Percentiles rank a stretch among this genome's conserved stretches.
These are phyloP conservation scores for Candida suzukii DNA, from an alignment of 805 yeast species.

Conservation along the genomic window DNA sequence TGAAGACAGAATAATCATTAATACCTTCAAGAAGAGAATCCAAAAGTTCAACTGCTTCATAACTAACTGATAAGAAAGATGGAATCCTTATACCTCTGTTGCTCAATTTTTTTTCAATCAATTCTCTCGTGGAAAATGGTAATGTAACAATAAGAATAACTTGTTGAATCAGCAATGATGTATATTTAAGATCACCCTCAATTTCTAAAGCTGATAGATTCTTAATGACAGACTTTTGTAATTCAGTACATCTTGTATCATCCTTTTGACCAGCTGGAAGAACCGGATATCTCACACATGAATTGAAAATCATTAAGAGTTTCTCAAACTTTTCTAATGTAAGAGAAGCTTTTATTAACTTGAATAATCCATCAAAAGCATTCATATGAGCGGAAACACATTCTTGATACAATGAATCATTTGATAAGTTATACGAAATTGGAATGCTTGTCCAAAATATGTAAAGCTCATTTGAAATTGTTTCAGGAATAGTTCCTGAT, in stretches of 20 bases:
- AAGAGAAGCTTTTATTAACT: conserved; percentile 25
- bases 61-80: conserved; percentile 55
- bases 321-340: conserved; percentile 33
- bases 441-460: conserved; percentile 42
- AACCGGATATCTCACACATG: conserved; percentile 67
- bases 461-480: conserved; percentile 33
- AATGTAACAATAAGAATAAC: conserved; percentile 44
- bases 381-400: conserved; percentile 48
- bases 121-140: conserved; percentile 55
- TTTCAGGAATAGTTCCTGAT: conserved; percentile 18
- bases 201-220: conserved; percentile 30
- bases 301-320: conserved; percentile 52
- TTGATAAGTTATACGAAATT: conserved; percentile 35
- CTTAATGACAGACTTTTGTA: conserved; percentile 55
- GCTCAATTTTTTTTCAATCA: conserved; percentile 48
- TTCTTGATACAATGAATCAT: conserved; percentile 44
- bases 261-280: conserved; percentile 55
- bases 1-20: conserved; percentile 25
- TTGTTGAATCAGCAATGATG: conserved; percentile 44
- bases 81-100: conserved; percentile 41
- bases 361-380: conserved; percentile 44
- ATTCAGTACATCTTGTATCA: conserved; percentile 44
- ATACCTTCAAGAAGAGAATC: conserved; percentile 25
- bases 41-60: conserved; percentile 36
- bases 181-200: conserved; percentile 27